Evolutionary conservation across 1,139 yeast genomes (phyloP).

Genomic region (Candida neerlandica): DNA sequence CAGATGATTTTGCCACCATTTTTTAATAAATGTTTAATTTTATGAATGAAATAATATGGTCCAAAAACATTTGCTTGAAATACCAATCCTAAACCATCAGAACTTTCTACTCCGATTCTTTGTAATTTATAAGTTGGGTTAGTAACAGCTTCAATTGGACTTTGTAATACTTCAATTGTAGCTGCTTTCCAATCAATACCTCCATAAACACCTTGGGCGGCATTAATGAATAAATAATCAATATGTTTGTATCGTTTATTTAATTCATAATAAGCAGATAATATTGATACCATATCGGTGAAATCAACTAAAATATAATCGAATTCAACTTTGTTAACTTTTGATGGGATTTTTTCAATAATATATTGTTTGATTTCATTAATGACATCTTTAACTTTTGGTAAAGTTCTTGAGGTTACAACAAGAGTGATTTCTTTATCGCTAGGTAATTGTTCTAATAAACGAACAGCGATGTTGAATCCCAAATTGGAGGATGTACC

Average conservation of each 20-base stretch:
- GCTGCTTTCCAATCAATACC: constrained; percentile 90
- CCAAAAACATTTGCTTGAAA: constrained; percentile 96
- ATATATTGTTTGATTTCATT: constrained; percentile 57
- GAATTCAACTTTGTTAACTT: constrained; percentile 67
- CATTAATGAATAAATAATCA: constrained; percentile 81
- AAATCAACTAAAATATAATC: constrained; percentile 89
- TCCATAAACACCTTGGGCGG: constrained; percentile 84
- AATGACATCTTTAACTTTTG: constrained; percentile 80
- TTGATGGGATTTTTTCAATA: constrained; percentile 29
- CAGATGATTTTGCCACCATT: constrained; percentile 71
- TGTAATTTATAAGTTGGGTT: constrained; percentile 85
- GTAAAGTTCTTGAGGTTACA: constrained; percentile 86
- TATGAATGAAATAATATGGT: constrained; percentile 80
- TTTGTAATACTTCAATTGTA: constrained; percentile 56
- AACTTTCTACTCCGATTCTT: constrained; percentile 67
- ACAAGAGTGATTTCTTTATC: constrained; percentile 68
- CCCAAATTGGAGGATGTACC: constrained; percentile 76
- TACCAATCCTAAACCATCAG: constrained; percentile 79
- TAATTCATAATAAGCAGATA: constrained; percentile 73
- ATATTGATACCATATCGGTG: constrained; percentile 84
- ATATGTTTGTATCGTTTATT: constrained; percentile 61
- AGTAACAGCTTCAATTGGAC: constrained; percentile 81
- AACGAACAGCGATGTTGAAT: constrained; percentile 76
- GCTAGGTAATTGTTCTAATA: constrained; percentile 60
- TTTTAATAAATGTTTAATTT: constrained; percentile 52